Evolutionary conservation across 2,329 filamentous ascomycete species (phyloP), one percentile per base, ranked within the genome.

Genomic region (Davidsoniella australis): DNA sequence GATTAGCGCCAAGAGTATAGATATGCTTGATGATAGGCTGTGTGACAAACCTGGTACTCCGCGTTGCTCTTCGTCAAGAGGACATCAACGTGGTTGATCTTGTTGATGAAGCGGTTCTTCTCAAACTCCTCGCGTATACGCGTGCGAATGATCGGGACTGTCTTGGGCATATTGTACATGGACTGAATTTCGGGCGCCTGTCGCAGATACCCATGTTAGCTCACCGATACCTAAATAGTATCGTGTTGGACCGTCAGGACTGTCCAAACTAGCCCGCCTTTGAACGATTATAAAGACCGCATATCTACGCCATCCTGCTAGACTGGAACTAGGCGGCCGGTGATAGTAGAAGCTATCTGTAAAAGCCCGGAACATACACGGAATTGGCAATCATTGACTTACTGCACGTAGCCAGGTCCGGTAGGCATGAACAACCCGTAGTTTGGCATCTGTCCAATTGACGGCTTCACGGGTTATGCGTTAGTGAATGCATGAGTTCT

Each of bases 121-220:
- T 98, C 91, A 64, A 95, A 98, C 64, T 98, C 88, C 69, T 96
- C 84, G 64, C 91, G 78, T 64, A 96, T 83, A 69, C 93, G 89
- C 53, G 89, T 93, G 58, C 91, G 84, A 63, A 98, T 80, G 55
- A 76, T 73, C 39, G 89, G 84, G 48, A 95, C 80, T 48, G 89
- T 87, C 62, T 94, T 77, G 63, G 85, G 85, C 61, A 98, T 72
- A 55, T 83, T 84, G 77, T 98, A 98, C 86, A 96, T 94, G 54
- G 79, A 83, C 67, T 96, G 91, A 62, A 98, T 89, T 65, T 96
- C 88, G 54, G 91, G 89, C 39, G 87, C 87, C 91, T 98, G 48
- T 47, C 5, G 24, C n/a, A 20, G 8, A 23, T 20, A 24, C 16
- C 12, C n/a, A 20, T 24, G 26, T 46, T 38, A 14, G 29, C 23